Base-by-base conservation (phyloP, 129 eudicot species). In the Saposhnikovia divaricata region DNA sequence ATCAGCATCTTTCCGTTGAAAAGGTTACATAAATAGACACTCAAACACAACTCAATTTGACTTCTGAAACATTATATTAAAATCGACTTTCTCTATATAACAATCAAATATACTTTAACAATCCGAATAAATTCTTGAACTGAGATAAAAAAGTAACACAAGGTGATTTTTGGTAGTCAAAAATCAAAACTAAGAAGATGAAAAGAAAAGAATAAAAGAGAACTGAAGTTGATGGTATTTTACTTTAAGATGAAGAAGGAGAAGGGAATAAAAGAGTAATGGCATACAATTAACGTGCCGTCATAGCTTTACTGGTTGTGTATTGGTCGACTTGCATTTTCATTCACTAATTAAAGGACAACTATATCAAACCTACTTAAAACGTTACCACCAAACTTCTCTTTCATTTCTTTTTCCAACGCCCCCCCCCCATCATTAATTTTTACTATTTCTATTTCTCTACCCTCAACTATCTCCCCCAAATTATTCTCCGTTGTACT, bases 1-100 rank as follows among this genome's bases (percentile, higher is more conserved):
- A 59, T 59, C 34, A n/a, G 34, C 68, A n/a, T 59, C 68, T 59
- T 59, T 59, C 68, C 68, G 68, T 59, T 59, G 68, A 59, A 59
- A 59, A n/a, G 34, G 34, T n/a, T 59, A 1, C 66, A 57, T 57
- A 21, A 57, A 0, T 57, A 6, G 28, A 55, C 65, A 57, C 28
- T 59, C 25, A 57, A 57, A 59, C 0, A 61, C 34, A 61, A n/a
- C 69, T 61, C 68, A 2, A 34, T n/a, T 59, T 59, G 68, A 59
- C 68, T 59, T 59, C 15, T 59, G 0, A 8, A n/a, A n/a, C n/a
- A 2, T 10, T 4, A 23, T 57, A 57, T 7, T 5, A 57, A 57
- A 21, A 55, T 3, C 14, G 1, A 59, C 0, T 7, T 9, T 59
- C 12, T 59, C 11, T 2, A n/a, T n/a, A n/a, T n/a, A 21, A 57